Evolutionary conservation across 2,329 filamentous ascomycete genomes (phyloP).

Genomic region (Penicillium decumbens): DNA sequence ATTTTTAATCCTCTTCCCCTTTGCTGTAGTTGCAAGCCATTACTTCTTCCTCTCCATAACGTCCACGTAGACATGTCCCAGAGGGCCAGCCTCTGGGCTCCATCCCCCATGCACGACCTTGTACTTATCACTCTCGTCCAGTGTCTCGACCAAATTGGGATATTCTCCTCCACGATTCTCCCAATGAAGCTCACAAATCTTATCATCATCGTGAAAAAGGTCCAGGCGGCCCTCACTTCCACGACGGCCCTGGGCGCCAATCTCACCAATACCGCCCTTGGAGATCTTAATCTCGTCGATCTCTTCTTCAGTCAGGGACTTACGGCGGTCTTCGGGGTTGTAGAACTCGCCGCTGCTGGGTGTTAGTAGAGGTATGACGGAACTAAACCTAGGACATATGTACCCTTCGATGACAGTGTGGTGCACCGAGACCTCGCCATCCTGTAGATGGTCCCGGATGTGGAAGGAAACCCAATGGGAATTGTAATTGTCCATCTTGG

Average conservation of each 20-base stretch:
- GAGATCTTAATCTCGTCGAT: constrained; percentile 30
- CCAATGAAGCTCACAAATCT: constrained; percentile 34
- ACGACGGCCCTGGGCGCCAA: constrained; percentile 29
- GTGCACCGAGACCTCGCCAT: constrained; percentile 25
- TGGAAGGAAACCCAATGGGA: constrained; percentile 29
- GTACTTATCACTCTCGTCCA: constrained; percentile 26
- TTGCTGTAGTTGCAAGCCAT: neutral
- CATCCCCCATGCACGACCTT: constrained; percentile 29
- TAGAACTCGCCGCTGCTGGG: constrained; percentile 26
- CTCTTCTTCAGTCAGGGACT: constrained; percentile 27
- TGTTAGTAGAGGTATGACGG: constrained; percentile 4
- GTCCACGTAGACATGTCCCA: constrained; percentile 32
- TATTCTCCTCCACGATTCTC: constrained; percentile 26
- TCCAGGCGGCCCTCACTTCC: constrained; percentile 33
- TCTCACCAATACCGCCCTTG: constrained; percentile 28
- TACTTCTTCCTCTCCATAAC: constrained; percentile 25
- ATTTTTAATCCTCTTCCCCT: neutral
- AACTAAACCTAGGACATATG: neutral
- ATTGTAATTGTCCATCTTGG: constrained; percentile 23
- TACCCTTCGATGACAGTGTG: constrained; percentile 31
- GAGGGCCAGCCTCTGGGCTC: constrained; percentile 27
- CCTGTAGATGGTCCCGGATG: constrained; percentile 26
- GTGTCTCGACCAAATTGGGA: constrained; percentile 26
- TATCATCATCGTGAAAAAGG: constrained; percentile 28
- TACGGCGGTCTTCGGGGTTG: constrained; percentile 20